phyloP scores from a whole-genome alignment of 805 yeast species.

The Peterozyma toletana region DNA sequence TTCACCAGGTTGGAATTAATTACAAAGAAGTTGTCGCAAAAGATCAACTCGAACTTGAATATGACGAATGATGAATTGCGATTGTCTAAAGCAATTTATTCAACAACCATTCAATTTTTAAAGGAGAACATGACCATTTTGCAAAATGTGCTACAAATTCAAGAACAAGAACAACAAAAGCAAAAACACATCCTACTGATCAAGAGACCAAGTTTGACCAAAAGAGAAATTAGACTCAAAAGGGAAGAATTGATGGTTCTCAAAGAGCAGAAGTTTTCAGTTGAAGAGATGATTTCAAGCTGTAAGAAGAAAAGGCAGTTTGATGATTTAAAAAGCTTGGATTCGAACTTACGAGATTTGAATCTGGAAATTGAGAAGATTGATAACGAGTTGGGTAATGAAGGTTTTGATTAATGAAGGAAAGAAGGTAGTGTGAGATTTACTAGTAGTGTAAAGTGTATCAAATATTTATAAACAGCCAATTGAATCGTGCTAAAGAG shows the following conservation, averaged over 20 bases:
- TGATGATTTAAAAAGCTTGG: constrained; percentile 64
- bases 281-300: constrained; percentile 54
- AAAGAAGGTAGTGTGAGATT: too few species aligned
- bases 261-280: constrained; percentile 74
- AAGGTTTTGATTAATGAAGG: constrained; percentile 13
- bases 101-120: constrained; percentile 49
- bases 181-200: constrained; percentile 5
- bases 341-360: constrained; percentile 52
- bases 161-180: constrained; percentile 24
- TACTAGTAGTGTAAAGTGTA: too few species aligned
- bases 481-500: neutral
- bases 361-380: constrained; percentile 37
- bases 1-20: constrained; percentile 45
- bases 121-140: constrained; percentile 62
- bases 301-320: constrained; percentile 64
- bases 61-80: constrained; percentile 33
- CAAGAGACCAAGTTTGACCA: constrained; percentile 28
- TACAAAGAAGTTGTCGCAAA: constrained; percentile 31
- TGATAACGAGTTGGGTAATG: constrained; percentile 49
- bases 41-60: constrained; percentile 13
- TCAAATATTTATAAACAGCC: neutral
- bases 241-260: constrained; percentile 80
- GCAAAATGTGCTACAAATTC: constrained; percentile 47
- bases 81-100: constrained; percentile 47
- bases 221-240: constrained; percentile 45